Evolutionary conservation across 1,284 basidiomycete species (phyloP).

Genomic region (Ceratobasidium sp.): DNA sequence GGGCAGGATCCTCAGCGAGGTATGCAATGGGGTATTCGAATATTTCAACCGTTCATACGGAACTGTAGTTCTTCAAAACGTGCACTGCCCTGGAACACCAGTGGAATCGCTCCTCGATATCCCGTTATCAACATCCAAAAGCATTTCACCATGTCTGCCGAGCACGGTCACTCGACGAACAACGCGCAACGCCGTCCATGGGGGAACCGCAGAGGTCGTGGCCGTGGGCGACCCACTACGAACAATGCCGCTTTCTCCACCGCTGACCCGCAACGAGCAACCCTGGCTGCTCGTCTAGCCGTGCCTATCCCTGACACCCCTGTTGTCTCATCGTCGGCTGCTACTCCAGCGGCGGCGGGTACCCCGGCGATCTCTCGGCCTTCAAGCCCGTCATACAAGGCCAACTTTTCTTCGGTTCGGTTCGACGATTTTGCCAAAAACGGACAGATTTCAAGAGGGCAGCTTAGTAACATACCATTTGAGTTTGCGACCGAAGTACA

Average conservation of each 20-base stretch:
- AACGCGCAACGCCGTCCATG: slow-evolving; percentile 5
- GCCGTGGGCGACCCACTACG: neutral
- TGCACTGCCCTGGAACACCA: neutral
- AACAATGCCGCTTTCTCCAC: neutral
- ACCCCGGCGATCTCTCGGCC: slow-evolving; percentile 30
- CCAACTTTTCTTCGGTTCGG: slow-evolving; percentile 30
- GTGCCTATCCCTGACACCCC: neutral
- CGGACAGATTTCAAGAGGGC: slow-evolving; percentile 24
- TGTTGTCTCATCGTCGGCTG: slow-evolving; percentile 30
- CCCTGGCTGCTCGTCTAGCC: slow-evolving; percentile 11
- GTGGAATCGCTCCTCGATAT: neutral
- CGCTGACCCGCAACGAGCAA: slow-evolving; percentile 18
- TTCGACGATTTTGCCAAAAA: slow-evolving; percentile 19
- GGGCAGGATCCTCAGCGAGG: slow-evolving; percentile 8
- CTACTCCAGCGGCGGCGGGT: slow-evolving; percentile 1
- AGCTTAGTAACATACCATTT: slow-evolving; percentile 29
- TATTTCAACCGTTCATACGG: neutral
- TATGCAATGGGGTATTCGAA: slow-evolving; percentile 8
- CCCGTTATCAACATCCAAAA: neutral
- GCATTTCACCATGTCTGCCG: slow-evolving; percentile 18
- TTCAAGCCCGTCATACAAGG: slow-evolving; percentile 30
- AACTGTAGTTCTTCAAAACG: neutral
- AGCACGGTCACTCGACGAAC: neutral
- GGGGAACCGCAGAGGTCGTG: slow-evolving; percentile 2
- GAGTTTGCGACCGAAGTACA: slow-evolving; percentile 39